phyloP scores from a whole-genome alignment of 805 yeast genomes.

The Kuraishia piskuri region DNA sequence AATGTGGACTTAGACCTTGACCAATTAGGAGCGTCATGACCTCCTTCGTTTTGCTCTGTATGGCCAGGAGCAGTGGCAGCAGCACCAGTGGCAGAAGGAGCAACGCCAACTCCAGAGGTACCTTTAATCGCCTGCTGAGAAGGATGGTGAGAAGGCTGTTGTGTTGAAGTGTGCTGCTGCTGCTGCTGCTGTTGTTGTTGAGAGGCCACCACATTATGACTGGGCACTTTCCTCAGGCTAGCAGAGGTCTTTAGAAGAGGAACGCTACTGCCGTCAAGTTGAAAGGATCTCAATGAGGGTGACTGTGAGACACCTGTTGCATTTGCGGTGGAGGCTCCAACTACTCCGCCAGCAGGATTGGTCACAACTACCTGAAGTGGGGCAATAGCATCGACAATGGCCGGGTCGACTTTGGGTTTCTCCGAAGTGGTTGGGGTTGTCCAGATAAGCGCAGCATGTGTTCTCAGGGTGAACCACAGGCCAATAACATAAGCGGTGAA shows the following conservation, averaged over 20 bases:
- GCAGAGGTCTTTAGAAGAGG: constrained; percentile 7
- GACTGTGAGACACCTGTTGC: not conserved
- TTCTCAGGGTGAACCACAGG: constrained; percentile 83
- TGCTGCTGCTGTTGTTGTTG: constrained; percentile 8
- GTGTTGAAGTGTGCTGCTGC: not conserved
- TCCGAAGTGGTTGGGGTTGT: constrained; percentile 49
- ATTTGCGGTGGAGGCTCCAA: not conserved
- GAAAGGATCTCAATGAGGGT: not conserved
- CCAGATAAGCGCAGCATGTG: constrained; percentile 97
- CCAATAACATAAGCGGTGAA: constrained; percentile 85
- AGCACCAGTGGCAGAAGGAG: constrained; percentile 7
- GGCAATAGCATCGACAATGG: not conserved
- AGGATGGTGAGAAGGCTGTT: not conserved
- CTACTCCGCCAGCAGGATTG: not conserved
- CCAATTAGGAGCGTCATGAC: constrained; percentile 98
- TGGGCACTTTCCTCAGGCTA: not conserved
- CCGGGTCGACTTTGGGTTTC: constrained; percentile 11
- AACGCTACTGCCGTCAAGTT: not conserved
- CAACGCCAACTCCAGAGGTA: constrained; percentile 1
- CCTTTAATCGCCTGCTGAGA: not conserved
- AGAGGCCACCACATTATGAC: constrained; percentile 2
- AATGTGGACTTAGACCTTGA: constrained; percentile 75
- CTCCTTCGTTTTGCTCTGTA: constrained; percentile 36
- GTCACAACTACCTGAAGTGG: not conserved
- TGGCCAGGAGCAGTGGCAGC: constrained; percentile 6